Evolutionary conservation across 768 basidiomycete species (phyloP).

Genomic region (Russula abietina): DNA sequence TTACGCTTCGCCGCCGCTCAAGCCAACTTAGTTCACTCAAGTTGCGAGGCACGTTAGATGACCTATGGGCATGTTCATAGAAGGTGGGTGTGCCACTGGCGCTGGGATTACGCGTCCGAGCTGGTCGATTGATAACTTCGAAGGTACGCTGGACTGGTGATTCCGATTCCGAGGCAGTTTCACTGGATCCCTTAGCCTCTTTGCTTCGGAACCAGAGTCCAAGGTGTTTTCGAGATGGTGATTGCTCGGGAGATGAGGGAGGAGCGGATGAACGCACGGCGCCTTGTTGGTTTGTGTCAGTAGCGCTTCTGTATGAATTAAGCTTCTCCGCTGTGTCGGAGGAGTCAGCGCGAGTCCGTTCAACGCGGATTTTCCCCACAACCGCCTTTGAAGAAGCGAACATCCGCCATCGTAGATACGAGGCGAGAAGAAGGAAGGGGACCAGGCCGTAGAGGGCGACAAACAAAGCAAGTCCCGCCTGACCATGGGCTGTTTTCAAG

Average conservation of each 20-base stretch:
- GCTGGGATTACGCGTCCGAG: slow-evolving; percentile 48
- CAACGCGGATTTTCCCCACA: slow-evolving; percentile 14
- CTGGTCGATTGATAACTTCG: slow-evolving; percentile 47
- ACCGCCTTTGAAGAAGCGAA: slow-evolving; percentile 7
- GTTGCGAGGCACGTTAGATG: slow-evolving; percentile 43
- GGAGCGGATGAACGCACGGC: slow-evolving; percentile 29
- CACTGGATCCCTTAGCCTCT: slow-evolving; percentile 36
- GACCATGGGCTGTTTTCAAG: slow-evolving; percentile 58
- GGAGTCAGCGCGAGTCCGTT: slow-evolving; percentile 33
- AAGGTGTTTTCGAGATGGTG: slow-evolving; percentile 32
- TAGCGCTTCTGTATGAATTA: slow-evolving; percentile 21
- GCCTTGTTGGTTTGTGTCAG: slow-evolving; percentile 22
- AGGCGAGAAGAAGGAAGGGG: slow-evolving; percentile 38
- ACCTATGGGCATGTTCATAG: slow-evolving; percentile 37
- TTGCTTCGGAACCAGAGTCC: slow-evolving; percentile 36
- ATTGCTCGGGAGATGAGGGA: slow-evolving; percentile 27
- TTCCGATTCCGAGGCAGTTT: slow-evolving; percentile 31
- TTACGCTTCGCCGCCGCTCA: slow-evolving; percentile 63
- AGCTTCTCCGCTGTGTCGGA: slow-evolving; percentile 40
- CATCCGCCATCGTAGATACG: slow-evolving; percentile 18
- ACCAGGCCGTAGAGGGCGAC: slow-evolving; percentile 50
- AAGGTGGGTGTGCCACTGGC: slow-evolving; percentile 38
- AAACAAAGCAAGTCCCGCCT: slow-evolving; percentile 61
- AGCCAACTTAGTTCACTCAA: slow-evolving; percentile 77
- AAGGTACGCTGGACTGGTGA: slow-evolving; percentile 36